Percentiles rank a stretch among this genome's conserved stretches.
These are phyloP conservation scores for Fraxinus xanthoxyloides DNA, from an alignment of 305 asterid species.

Conservation along the genomic window DNA sequence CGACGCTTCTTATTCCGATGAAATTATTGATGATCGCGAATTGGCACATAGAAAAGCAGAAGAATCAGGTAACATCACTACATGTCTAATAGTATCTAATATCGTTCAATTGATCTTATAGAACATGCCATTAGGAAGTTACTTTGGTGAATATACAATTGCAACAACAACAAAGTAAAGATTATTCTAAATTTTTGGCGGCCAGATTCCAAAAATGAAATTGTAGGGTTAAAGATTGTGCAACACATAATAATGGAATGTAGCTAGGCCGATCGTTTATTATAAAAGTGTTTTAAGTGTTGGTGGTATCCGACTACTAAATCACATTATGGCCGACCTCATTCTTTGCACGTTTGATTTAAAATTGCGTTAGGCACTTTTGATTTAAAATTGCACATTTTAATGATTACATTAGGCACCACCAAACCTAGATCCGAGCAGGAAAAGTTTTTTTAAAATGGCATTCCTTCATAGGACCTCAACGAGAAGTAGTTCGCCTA, in stretches of 20 bases:
- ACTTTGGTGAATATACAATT: not conserved
- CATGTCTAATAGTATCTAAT: not conserved
- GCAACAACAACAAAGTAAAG: not conserved
- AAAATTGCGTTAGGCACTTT: slow-evolving; percentile 11
- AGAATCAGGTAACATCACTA: slow-evolving; percentile 35
- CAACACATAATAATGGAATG: slow-evolving; percentile 18
- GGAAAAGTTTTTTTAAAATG: too few species aligned
- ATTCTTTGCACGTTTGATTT: not conserved
- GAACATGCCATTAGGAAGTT: too few species aligned
- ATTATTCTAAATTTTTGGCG: not conserved
- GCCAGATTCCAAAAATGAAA: slow-evolving; percentile 13
- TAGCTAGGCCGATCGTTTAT: slow-evolving; percentile 18
- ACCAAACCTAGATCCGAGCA: slow-evolving; percentile 9
- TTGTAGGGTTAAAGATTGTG: slow-evolving; percentile 21
- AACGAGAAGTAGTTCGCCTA: too few species aligned
- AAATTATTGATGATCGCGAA: slow-evolving; percentile 39
- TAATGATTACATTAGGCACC: not conserved
- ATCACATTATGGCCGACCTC: slow-evolving; percentile 24
- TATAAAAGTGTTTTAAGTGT: not conserved
- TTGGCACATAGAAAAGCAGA: slow-evolving; percentile 54
- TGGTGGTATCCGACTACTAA: slow-evolving; percentile 1
- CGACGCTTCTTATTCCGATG: slow-evolving; percentile 27
- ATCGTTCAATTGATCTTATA: not conserved
- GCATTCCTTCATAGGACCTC: too few species aligned
- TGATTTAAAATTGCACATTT: too few species aligned